These are phyloP conservation scores for Eucalyptus coolabah DNA, from an alignment of 345 rosid genomes.

Conservation along the genomic window DNA sequence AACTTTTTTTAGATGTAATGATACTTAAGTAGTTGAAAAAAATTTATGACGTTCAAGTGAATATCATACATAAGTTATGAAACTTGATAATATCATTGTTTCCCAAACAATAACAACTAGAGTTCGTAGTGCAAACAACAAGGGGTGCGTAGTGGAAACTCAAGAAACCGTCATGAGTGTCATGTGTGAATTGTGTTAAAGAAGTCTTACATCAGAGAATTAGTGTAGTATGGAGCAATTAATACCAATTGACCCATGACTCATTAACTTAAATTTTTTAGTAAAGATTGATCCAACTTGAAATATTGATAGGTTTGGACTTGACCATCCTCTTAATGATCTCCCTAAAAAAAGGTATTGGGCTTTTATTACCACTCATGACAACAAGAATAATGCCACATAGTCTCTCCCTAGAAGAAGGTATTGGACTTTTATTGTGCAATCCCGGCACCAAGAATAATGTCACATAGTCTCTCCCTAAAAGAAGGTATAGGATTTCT, in stretches of 20 bases:
- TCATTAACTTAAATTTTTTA: not conserved
- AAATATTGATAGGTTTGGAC: not conserved
- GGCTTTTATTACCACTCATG: rapidly evolving
- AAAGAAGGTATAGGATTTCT: not conserved
- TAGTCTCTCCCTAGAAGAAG: too few relatives aligned
- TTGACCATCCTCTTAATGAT: not conserved
- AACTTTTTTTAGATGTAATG: too few relatives aligned
- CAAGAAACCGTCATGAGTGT: not conserved
- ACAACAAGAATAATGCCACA: too few relatives aligned
- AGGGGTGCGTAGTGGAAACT: not conserved
- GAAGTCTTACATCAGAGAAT: rapidly evolving
- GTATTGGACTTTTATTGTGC: not conserved
- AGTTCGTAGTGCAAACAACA: too few relatives aligned
- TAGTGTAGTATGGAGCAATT: rapidly evolving
- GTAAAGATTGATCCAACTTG: too few relatives aligned
- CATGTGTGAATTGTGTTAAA: rapidly evolving
- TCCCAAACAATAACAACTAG: not conserved
- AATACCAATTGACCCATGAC: not conserved
- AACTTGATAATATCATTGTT: too few relatives aligned
- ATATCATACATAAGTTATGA: too few relatives aligned
- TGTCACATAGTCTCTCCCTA: too few relatives aligned
- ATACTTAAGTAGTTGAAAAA: too few relatives aligned
- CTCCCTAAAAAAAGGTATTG: not conserved
- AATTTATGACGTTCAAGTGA: not conserved
- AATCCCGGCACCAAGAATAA: not conserved